A percentile compares a stretch with the other conserved stretches of the same genome.
These are phyloP conservation scores for Fraxinus albicans DNA, from an alignment of 305 asterid species.

Conservation along the genomic window DNA sequence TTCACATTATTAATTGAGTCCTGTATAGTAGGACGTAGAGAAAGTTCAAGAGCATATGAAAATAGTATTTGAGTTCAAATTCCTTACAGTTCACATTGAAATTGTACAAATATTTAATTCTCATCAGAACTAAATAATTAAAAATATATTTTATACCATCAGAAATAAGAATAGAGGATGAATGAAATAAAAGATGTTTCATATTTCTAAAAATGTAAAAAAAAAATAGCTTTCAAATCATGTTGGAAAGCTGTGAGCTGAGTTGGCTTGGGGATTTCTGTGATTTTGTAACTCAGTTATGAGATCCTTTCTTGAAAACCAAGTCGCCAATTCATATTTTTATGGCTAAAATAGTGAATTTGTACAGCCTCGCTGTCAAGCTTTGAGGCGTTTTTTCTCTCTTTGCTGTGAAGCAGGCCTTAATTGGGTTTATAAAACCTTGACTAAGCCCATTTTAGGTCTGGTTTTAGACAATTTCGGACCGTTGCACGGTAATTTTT, in stretches of 20 bases:
- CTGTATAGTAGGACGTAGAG: neutral
- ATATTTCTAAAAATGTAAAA: neutral
- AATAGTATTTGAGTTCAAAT: neutral
- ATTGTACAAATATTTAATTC: neutral
- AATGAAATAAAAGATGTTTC: neutral
- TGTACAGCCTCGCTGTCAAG: neutral
- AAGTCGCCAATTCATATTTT: neutral
- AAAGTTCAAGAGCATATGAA: neutral
- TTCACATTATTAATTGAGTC: conserved; percentile 6
- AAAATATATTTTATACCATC: neutral
- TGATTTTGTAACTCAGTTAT: neutral
- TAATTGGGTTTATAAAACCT: neutral
- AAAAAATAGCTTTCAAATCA: neutral
- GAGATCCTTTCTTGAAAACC: neutral
- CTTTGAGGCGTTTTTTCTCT: neutral
- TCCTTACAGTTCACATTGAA: neutral
- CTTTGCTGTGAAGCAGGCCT: neutral
- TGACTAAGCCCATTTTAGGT: neutral
- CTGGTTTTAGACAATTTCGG: neutral
- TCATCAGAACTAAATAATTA: neutral
- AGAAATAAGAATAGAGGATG: neutral
- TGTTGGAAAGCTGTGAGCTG: neutral
- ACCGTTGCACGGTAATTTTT: neutral
- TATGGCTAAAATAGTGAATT: neutral
- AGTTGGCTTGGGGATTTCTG: neutral